Evolutionary conservation across 2,329 filamentous ascomycete genomes (phyloP), one percentile per base, ranked within the genome.

Genomic region (Clonostachys solani): DNA sequence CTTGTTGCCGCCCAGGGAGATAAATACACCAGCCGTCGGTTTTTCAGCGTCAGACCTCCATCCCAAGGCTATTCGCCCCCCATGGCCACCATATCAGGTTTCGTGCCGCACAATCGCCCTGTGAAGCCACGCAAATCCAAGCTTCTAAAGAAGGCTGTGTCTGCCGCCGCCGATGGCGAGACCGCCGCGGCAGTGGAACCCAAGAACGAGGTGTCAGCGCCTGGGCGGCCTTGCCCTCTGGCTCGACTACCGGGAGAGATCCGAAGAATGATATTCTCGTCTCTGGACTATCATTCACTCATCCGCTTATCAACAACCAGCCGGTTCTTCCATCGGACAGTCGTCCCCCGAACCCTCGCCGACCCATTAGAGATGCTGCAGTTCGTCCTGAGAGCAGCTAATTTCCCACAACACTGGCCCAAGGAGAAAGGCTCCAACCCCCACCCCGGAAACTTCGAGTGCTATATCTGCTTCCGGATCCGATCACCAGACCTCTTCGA

Each of bases 381-480:
- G 41, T 71, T 71, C 42, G 62, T 71, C 52, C 68, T 70, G 65
- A 60, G 59, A 33, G 68, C 68, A 3, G 67, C 64, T 47, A 62
- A 67, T 56, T 71, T 71, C 47, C 55, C 61, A 2, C 65, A 68
- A 29, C 68, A 71, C 51, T 63, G 67, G 17, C 63, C 66, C 6
- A 63, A 58, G 49, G 63, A 66, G 42, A 66, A 61, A 49, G 62
- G 61, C 9, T 60, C 60, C 43, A 60, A 65, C 42, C 64, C 67
- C 49, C 59, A 62, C 44, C 67, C 67, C 1, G 67, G 68, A 15
- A 71, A 71, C 52, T 65, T 67, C 41, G 68, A 69, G 49, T 71
- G 67, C 52, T 71, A 70, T 52, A 56, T 68, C 23, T 71, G 68
- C 56, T 71, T 65, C 49, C 62, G 65, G 3, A 66, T 71, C n/a